Conservation (phyloP, 345 rosid genomes). For the Rubroshorea leprosula region DNA sequence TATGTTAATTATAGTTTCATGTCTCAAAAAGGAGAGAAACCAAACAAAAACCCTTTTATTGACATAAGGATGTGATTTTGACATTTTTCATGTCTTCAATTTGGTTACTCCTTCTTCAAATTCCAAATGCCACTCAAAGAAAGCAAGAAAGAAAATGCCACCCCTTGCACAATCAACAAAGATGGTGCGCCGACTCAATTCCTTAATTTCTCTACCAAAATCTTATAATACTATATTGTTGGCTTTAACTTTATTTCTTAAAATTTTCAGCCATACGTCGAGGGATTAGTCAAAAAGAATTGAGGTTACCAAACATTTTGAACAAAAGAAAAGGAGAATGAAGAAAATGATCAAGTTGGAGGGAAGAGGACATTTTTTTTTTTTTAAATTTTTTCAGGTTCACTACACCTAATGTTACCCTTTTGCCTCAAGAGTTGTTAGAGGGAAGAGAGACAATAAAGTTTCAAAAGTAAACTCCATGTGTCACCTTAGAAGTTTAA, state of each 20-base stretch:
- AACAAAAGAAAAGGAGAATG: slow-evolving; percentile 1
- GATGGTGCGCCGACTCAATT: slow-evolving; percentile 17
- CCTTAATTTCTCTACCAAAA: slow-evolving; percentile 6
- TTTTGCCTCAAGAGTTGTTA: neutral
- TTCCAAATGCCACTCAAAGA: neutral
- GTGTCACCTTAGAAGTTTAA: no score
- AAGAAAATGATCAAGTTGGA: neutral
- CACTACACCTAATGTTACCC: neutral
- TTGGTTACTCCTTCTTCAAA: neutral
- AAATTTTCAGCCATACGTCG: slow-evolving; percentile 20
- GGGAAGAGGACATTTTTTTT: no score
- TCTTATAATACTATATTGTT: slow-evolving; percentile 4
- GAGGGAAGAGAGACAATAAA: slow-evolving; percentile 1
- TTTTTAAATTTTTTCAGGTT: slow-evolving; percentile 9
- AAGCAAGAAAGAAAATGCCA: neutral
- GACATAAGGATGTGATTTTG: neutral
- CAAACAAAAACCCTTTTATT: slow-evolving; percentile 17
- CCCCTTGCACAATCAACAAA: neutral
- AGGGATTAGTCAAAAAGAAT: slow-evolving; percentile 11
- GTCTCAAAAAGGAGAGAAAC: slow-evolving; percentile 21
- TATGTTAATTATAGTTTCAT: neutral
- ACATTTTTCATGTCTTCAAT: neutral
- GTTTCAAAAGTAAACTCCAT: neutral
- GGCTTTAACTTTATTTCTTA: neutral
- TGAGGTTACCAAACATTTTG: slow-evolving; percentile 3